Evolutionary conservation across 2,329 filamentous ascomycete species (phyloP).

Genomic region (Thelonectria discophora): DNA sequence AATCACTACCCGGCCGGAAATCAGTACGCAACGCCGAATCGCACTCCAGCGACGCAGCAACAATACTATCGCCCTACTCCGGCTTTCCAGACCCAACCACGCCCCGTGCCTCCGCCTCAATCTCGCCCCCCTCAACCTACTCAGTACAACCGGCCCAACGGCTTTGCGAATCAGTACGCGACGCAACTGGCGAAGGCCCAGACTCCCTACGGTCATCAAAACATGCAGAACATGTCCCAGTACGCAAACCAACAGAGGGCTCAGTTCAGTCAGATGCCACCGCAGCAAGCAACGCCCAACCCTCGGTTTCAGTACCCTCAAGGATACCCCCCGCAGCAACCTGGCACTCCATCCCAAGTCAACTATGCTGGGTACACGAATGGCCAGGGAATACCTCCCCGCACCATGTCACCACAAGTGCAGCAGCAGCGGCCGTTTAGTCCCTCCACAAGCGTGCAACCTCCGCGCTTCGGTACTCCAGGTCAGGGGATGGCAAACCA

Average conservation of each 20-base stretch:
- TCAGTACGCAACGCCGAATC: slow-evolving; percentile 59
- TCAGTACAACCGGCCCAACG: slow-evolving; percentile 60
- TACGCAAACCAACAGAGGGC: slow-evolving; percentile 58
- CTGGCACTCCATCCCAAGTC: slow-evolving; percentile 49
- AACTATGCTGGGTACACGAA: slow-evolving; percentile 54
- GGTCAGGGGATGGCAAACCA: slow-evolving; percentile 43
- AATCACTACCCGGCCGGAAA: slow-evolving; percentile 53
- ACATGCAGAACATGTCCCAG: slow-evolving; percentile 51
- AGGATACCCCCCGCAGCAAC: slow-evolving; percentile 50
- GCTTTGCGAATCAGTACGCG: slow-evolving; percentile 57
- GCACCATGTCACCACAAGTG: slow-evolving; percentile 57
- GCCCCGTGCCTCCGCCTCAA: slow-evolving; percentile 45
- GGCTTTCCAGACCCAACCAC: slow-evolving; percentile 56
- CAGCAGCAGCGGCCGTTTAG: slow-evolving; percentile 50
- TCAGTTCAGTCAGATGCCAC: slow-evolving; percentile 53
- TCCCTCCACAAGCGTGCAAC: slow-evolving; percentile 50
- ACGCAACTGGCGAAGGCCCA: slow-evolving; percentile 62
- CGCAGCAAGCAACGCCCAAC: slow-evolving; percentile 53
- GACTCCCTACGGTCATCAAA: slow-evolving; percentile 60
- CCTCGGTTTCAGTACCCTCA: slow-evolving; percentile 55
- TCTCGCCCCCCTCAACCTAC: slow-evolving; percentile 54
- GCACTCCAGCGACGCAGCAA: slow-evolving; percentile 55
- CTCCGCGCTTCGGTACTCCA: slow-evolving; percentile 46
- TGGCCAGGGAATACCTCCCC: slow-evolving; percentile 52
- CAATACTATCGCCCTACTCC: slow-evolving; percentile 56